Base-by-base conservation (phyloP, 1,284 basidiomycete genomes). In the Microbotryum violaceum region DNA sequence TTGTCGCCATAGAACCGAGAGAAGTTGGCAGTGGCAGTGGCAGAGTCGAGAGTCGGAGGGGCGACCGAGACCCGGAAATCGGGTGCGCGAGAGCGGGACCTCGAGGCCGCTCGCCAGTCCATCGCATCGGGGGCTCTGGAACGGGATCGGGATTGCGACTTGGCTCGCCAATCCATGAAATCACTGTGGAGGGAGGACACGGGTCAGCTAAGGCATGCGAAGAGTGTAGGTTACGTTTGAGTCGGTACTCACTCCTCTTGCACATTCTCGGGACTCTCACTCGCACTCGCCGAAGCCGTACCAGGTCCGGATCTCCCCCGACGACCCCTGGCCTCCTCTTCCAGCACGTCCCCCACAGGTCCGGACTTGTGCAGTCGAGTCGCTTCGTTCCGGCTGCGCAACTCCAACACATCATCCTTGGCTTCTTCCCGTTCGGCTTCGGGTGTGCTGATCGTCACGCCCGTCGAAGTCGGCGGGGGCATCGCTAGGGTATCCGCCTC, bases 101-200 rank as follows among this genome's bases (percentile, higher is more conserved):
- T 70, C 1, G 78, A 79, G 6, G 74, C 72, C 0, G 74, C 77
- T 33, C 78, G 74, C 78, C 78, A 79, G 57, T 79, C 79, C 74
- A 79, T 78, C 63, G 56, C 60, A 49, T 65, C 65, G 16, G 63
- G 61, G 4, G 63, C 69, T 1, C 67, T 61, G 1, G 67, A 64
- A 29, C 93, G 85, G 25, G 94, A 97, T 65, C 92, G 83, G 18
- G 92, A 96, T 63, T 92, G 84, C 73, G 89, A 92, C 72, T 90
- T 85, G 21, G 88, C 87, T 50, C 91, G 83, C 91, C 93, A 97
- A 74, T 97, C 94, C 87, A 97, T 96, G 47, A 76, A 75, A 68
- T 78, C 79, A 21, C 77, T 73, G 57, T 65, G 71, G n/a, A 67
- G 50, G 21, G 23, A 49, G 12, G 20, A 51, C 9, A 21, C 10